Conservation (phyloP, 1,139 yeast genomes). For the Hansenula sp. region DNA sequence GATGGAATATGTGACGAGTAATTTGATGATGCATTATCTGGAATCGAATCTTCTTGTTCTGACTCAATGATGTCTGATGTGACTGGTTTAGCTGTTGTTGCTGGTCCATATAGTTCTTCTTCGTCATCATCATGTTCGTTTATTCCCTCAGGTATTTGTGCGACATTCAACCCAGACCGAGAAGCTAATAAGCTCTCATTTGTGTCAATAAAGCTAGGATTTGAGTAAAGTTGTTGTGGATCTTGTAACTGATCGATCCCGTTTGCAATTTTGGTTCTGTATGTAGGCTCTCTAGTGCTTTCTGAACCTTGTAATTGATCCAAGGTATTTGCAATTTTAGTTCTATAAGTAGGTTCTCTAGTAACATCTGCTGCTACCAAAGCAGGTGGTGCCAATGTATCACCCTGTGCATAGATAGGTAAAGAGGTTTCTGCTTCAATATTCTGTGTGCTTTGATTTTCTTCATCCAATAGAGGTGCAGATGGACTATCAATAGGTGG, state of each 20-base stretch:
- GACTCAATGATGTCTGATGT: background rate
- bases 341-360: constrained; percentile 21
- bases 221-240: no score
- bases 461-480: constrained; percentile 1
- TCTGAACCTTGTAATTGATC: constrained; percentile 14
- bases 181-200: constrained; percentile 10
- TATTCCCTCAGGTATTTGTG: background rate
- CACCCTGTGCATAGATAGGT: background rate
- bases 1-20: constrained; percentile 17
- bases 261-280: no score
- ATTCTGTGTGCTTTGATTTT: background rate
- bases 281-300: background rate
- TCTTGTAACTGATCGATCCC: no score
- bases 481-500: background rate
- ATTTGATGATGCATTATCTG: constrained; percentile 14
- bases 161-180: constrained; percentile 4
- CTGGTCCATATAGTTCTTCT: background rate
- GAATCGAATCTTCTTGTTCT: background rate
- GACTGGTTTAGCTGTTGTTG: background rate
- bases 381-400: no score
- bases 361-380: constrained; percentile 4
- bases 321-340: constrained; percentile 19
- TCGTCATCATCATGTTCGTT: background rate
- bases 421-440: background rate
- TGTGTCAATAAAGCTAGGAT: constrained; percentile 6